These are phyloP conservation scores for Huntiella moniliformis DNA, from an alignment of 2,329 filamentous ascomycete species.

Conservation along the genomic window DNA sequence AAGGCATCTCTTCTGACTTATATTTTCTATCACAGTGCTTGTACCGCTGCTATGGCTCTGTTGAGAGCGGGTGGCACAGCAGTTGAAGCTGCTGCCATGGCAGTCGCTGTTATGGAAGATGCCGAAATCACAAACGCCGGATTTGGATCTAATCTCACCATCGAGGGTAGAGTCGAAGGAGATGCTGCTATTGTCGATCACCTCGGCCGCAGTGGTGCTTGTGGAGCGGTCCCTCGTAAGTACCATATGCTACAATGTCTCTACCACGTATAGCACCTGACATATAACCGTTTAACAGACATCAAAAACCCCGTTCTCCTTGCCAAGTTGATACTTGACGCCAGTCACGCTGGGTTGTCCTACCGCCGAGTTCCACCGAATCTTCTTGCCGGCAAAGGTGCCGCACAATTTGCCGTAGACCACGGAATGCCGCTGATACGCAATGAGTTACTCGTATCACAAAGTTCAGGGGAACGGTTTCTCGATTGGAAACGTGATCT, in stretches of 20 bases:
- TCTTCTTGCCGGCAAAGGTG: conserved; percentile 70
- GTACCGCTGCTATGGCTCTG: conserved; percentile 19
- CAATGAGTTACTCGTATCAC: conserved; percentile 63
- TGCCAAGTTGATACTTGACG: conserved; percentile 65
- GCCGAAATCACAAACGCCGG: conserved; percentile 92
- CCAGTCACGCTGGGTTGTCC: conserved; percentile 57
- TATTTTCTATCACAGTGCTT: conserved; percentile 7
- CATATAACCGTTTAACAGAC: conserved; percentile 31
- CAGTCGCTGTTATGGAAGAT: conserved; percentile 76
- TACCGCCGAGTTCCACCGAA: conserved; percentile 83
- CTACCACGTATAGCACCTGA: neutral
- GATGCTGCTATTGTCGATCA: conserved; percentile 91
- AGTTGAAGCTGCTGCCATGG: conserved; percentile 75
- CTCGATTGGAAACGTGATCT: conserved; percentile 62
- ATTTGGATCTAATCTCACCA: conserved; percentile 83
- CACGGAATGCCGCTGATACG: conserved; percentile 56
- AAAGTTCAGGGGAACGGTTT: conserved; percentile 60
- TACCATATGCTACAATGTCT: conserved; percentile 13
- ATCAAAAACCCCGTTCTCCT: conserved; percentile 84
- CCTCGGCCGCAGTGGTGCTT: conserved; percentile 75
- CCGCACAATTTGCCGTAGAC: conserved; percentile 67
- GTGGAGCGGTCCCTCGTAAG: conserved; percentile 77
- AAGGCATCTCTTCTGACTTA: neutral
- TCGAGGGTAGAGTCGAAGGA: conserved; percentile 81
- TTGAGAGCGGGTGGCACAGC: conserved; percentile 62